These are phyloP conservation scores for Catharanthus roseus DNA, from an alignment of 257 asterid genomes.

Conservation along the genomic window DNA sequence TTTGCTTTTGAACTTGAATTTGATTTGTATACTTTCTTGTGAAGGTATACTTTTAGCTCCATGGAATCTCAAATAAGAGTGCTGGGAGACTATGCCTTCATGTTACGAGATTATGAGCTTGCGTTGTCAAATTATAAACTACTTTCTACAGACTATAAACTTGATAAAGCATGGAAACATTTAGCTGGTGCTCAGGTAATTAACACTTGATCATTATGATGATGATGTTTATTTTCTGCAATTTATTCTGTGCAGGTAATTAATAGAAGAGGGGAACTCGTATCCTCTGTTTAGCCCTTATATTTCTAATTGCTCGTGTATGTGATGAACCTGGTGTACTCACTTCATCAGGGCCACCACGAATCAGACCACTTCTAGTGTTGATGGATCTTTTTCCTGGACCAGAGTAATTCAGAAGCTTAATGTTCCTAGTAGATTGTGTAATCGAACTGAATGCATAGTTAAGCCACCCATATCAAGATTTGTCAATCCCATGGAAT, in stretches of 20 bases:
- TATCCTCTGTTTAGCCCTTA: not conserved
- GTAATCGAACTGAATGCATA: not conserved
- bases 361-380: not conserved
- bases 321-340: no score
- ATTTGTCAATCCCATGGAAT: not conserved
- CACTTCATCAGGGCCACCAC: not conserved
- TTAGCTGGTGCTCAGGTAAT: slow-evolving; percentile 96
- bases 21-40: slow-evolving; percentile 32
- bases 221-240: not conserved
- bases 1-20: slow-evolving; percentile 16
- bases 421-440: not conserved
- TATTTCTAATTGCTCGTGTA: no score
- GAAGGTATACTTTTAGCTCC: slow-evolving; percentile 93
- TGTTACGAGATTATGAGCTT: slow-evolving; percentile 96
- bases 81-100: slow-evolving; percentile 95
- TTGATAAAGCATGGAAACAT: slow-evolving; percentile 94
- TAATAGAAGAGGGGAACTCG: not conserved
- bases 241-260: slow-evolving; percentile 18
- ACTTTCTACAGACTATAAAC: slow-evolving; percentile 90
- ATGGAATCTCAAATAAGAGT: slow-evolving; percentile 92
- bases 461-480: not conserved
- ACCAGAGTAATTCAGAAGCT: not conserved
- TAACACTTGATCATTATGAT: not conserved
- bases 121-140: slow-evolving; percentile 94
- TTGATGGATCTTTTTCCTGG: not conserved